Conservation (phyloP, 345 rosid genomes). For the Boechera retrofracta region DNA sequence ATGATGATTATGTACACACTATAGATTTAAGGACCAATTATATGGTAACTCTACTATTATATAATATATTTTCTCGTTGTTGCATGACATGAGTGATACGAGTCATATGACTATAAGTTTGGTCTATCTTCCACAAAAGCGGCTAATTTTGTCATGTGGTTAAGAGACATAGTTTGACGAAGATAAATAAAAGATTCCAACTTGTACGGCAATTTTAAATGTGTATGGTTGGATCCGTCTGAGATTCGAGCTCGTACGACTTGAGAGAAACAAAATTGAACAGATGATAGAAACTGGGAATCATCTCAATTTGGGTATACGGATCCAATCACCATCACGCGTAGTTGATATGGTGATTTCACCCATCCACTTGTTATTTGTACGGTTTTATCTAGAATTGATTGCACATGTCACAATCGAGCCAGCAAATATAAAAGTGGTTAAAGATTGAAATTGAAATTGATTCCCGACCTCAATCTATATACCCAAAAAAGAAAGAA, state of each 20-base stretch:
- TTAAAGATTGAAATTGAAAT: background rate
- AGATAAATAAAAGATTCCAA: background rate
- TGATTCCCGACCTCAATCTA: too few species aligned
- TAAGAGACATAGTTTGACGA: conserved; percentile 1
- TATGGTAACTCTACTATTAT: background rate
- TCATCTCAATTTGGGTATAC: conserved; percentile 11
- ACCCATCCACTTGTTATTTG: conserved; percentile 20
- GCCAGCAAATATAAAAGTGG: background rate
- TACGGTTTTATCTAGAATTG: background rate
- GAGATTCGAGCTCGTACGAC: conserved; percentile 30
- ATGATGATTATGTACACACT: background rate
- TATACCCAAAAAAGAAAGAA: too few species aligned
- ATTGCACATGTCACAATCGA: background rate
- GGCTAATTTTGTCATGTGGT: conserved; percentile 20
- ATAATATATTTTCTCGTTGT: background rate
- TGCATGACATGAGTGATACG: conserved; percentile 21
- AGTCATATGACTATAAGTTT: background rate
- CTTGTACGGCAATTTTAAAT: background rate
- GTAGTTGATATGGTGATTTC: background rate
- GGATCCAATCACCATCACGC: conserved; percentile 27
- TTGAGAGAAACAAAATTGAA: background rate
- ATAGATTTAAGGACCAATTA: conserved; percentile 17
- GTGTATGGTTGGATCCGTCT: conserved; percentile 22
- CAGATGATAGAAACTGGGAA: conserved; percentile 7
- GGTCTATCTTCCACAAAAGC: conserved; percentile 12